These are phyloP conservation scores for Yamadazyma scolyti DNA, from an alignment of 805 yeast genomes.

Conservation along the genomic window DNA sequence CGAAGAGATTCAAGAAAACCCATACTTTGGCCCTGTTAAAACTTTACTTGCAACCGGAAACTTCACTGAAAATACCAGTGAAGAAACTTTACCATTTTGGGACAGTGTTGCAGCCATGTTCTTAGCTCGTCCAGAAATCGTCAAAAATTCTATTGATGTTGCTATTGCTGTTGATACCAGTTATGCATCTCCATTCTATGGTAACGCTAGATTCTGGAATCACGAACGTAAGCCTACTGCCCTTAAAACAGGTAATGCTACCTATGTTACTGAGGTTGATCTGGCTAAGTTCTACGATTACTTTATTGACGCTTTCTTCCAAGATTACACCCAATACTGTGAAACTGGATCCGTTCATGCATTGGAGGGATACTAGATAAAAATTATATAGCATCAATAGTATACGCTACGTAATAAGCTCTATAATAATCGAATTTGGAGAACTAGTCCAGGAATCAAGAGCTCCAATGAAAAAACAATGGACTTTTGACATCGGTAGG, in stretches of 20 bases:
- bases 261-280: conserved; percentile 28
- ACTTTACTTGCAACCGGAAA: conserved; percentile 33
- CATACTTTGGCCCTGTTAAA: conserved; percentile 24
- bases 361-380: no score
- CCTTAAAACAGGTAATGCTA: conserved; percentile 32
- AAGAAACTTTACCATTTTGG: conserved; percentile 38
- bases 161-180: conserved; percentile 36
- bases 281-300: conserved; percentile 24
- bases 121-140: conserved; percentile 34
- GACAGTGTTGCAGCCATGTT: conserved; percentile 38
- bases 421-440: no score
- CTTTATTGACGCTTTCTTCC: conserved; percentile 27
- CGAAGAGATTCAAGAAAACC: conserved; percentile 20
- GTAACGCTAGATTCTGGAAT: conserved; percentile 35
- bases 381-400: no score
- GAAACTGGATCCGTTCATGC: no score
- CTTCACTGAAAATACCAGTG: conserved; percentile 16
- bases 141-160: conserved; percentile 24
- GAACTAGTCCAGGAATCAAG: no score
- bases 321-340: conserved; percentile 38
- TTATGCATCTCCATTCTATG: conserved; percentile 41
- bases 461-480: no score
- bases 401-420: no score
- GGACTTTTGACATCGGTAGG: no score
- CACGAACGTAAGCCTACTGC: conserved; percentile 34